phyloP scores from a whole-genome alignment of 2,329 filamentous ascomycete species.

The Bertia moriformis region DNA sequence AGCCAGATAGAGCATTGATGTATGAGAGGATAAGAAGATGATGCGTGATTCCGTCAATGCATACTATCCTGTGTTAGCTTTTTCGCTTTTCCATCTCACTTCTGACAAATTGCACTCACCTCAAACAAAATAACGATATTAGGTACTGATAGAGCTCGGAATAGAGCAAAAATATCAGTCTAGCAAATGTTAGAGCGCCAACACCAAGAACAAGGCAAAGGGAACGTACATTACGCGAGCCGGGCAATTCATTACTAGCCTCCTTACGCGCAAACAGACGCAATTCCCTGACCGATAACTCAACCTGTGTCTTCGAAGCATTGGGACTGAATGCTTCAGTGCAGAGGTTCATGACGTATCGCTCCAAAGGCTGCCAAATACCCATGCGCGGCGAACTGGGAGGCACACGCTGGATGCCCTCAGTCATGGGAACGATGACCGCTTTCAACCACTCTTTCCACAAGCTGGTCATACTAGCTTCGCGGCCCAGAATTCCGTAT shows the following conservation, averaged over 20 bases:
- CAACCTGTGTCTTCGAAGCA: constrained; percentile 88
- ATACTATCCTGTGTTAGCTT: no score
- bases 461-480: constrained; percentile 70
- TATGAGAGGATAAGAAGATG: constrained; percentile 89
- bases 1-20: constrained; percentile 86
- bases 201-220: constrained; percentile 87
- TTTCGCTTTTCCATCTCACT: no score
- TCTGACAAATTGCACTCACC: no score
- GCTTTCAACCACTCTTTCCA: constrained; percentile 98
- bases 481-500: constrained; percentile 80
- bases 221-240: constrained; percentile 74
- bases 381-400: constrained; percentile 80
- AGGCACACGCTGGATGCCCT: constrained; percentile 72
- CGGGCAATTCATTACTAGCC: constrained; percentile 81
- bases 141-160: constrained; percentile 74
- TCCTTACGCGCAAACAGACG: constrained; percentile 87
- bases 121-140: constrained; percentile 90
- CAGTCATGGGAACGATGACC: constrained; percentile 87
- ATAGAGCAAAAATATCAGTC: constrained; percentile 42
- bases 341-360: constrained; percentile 93
- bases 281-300: constrained; percentile 76
- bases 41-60: constrained; percentile 86
- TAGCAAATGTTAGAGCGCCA: no score
- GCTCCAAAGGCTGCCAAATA: constrained; percentile 88
- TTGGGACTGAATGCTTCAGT: constrained; percentile 86